Base-by-base conservation (phyloP, 1,284 basidiomycete species). In the Anthracocystis setariae region DNA sequence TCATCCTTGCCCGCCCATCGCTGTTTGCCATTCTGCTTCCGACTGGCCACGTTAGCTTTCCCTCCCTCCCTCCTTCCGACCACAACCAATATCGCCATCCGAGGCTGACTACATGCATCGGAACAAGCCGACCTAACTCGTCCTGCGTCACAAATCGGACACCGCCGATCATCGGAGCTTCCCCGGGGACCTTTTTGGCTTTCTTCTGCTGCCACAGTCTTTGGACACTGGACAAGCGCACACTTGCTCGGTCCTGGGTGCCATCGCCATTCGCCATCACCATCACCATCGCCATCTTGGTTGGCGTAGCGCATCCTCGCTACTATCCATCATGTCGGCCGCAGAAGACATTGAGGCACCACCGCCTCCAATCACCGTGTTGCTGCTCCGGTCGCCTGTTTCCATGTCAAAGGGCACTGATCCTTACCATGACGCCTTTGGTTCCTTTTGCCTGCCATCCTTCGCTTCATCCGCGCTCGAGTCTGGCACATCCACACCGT, bases 341-440 rank as follows among this genome's bases (percentile, higher is more conserved):
- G 49, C 51, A n/a, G 55, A 58, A 9, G 68, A 65, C n/a, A 65
- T 61, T 17, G 68, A 71, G 62, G 68, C 65, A 33, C 49, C 61
- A 17, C 68, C 68, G 23, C 68, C 68, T 42, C 67, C 72, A 1
- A 50, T 73, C 25, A 71, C 74, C 7, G 56, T 81, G 13, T 61
- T 82, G 27, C 72, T 82, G 20, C 51, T 82, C 29, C 71, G 80
- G 43, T 76, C 77, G 25, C 79, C 80, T 7, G 68, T 81, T 9
- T 63, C 79, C 23, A 62, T 78, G 47, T 46, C 61, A n/a, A 67
- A 76, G 32, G 80, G 80, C 44, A 82, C 80, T 9, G 80, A 82
- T 57, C 74, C 80, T 1, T 82, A 80, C 37, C 80, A 82, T 44
- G 79, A 82, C 51, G 70, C 73, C 38, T 82, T 82, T 51, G 80